Evolutionary conservation across 352 stramenopile species (phyloP).

Genomic region (Globisporangium perplexum): DNA sequence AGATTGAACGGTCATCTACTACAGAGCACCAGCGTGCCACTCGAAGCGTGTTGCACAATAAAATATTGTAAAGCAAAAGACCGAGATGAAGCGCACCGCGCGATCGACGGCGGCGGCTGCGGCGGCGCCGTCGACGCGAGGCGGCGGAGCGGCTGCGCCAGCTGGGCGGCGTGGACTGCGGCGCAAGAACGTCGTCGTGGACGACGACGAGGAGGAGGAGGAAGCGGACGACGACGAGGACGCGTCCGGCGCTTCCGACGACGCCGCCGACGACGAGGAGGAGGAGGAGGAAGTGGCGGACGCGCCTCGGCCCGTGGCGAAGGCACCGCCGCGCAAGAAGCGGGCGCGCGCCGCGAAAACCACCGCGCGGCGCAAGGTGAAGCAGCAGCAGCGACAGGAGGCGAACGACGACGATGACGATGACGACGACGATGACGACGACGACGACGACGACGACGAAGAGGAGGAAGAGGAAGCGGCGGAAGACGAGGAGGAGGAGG

Average conservation of each 20-base stretch:
- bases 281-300: conserved; percentile 18
- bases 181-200: conserved; percentile 67
- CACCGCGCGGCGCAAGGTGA: conserved; percentile 23
- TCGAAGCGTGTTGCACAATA: no score
- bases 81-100: no score
- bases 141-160: no score
- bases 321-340: conserved; percentile 21
- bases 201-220: conserved; percentile 19
- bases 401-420: conserved; percentile 42
- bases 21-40: no score
- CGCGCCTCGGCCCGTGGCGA: conserved; percentile 17
- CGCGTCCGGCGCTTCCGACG: conserved; percentile 2
- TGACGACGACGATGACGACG: conserved; percentile 33
- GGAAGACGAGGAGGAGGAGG: conserved; percentile 13
- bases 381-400: conserved; percentile 16
- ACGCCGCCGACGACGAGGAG: no score
- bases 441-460: conserved; percentile 25
- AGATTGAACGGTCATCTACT: no score
- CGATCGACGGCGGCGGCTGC: no score
- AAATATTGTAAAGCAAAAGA: no score
- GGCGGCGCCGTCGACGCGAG: no score
- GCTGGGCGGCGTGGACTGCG: conserved; percentile 43
- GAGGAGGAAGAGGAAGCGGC: conserved; percentile 15
- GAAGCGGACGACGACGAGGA: conserved; percentile 18
- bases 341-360: conserved; percentile 26